Evolutionary conservation across 2,329 filamentous ascomycete genomes (phyloP).

Genomic region (Xylariaceae sp.): DNA sequence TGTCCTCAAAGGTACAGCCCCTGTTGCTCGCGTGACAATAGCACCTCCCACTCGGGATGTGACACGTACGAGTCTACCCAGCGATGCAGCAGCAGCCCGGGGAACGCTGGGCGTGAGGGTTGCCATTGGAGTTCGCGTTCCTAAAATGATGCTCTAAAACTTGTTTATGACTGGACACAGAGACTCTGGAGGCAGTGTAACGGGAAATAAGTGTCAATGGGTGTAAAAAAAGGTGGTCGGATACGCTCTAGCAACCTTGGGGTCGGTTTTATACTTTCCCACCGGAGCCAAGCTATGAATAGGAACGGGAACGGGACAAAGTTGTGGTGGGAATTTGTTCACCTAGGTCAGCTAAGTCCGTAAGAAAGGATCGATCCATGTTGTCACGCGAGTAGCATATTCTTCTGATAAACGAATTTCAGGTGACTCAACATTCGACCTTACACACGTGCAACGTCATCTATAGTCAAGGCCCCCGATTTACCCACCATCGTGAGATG

Average conservation of each 20-base stretch:
- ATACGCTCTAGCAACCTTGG: too few species aligned
- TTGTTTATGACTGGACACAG: neutral
- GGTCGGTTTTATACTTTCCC: constrained; percentile 20
- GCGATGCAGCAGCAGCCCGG: constrained; percentile 27
- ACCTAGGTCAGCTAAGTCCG: constrained; percentile 2
- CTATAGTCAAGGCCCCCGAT: constrained; percentile 13
- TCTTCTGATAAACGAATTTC: constrained; percentile 7
- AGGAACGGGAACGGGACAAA: constrained; percentile 2
- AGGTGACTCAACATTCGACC: neutral
- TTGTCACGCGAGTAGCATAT: constrained; percentile 18
- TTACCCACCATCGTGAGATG: constrained; percentile 18
- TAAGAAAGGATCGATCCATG: constrained; percentile 8
- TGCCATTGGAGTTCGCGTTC: constrained; percentile 27
- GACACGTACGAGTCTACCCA: constrained; percentile 28
- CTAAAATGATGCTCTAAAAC: constrained; percentile 2
- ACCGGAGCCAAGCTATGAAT: neutral
- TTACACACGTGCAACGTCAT: constrained; percentile 19
- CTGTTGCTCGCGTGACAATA: constrained; percentile 19
- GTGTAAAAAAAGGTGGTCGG: neutral
- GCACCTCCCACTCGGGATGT: constrained; percentile 23
- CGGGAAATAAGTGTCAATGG: neutral
- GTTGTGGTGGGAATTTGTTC: neutral
- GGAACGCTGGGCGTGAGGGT: constrained; percentile 27
- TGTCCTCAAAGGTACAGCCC: constrained; percentile 8
- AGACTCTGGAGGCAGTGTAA: neutral